phyloP scores from a whole-genome alignment of 768 basidiomycete species.

The Boletus rex-veris region DNA sequence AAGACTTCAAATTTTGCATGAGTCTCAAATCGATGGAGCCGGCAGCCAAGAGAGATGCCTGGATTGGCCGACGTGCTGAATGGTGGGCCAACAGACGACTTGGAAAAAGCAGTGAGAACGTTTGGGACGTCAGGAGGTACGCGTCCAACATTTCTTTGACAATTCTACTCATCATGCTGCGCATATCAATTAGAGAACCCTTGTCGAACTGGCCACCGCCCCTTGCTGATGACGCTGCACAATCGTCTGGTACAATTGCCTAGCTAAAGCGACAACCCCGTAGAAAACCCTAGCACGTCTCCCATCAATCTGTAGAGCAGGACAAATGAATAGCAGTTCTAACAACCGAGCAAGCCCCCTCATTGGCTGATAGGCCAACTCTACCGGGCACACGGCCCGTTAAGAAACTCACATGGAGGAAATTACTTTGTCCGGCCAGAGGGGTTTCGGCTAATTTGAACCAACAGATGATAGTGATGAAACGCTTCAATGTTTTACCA shows the following conservation, averaged over 20 bases:
- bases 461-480: no score
- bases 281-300: no score
- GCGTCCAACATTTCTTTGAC: slow-evolving; percentile 26
- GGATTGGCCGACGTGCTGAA: slow-evolving; percentile 84
- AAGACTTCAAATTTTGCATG: slow-evolving; percentile 96
- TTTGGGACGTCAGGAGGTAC: slow-evolving; percentile 88
- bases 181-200: slow-evolving; percentile 14
- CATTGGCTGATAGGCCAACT: no score
- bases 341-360: no score
- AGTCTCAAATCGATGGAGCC: slow-evolving; percentile 73
- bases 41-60: slow-evolving; percentile 74
- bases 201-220: slow-evolving; percentile 29
- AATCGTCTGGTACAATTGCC: slow-evolving; percentile 22
- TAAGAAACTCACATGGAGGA: not conserved
- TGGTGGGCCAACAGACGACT: slow-evolving; percentile 88
- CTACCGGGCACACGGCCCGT: no score
- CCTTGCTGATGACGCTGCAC: slow-evolving; percentile 19
- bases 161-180: not conserved
- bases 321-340: no score
- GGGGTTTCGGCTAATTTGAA: no score
- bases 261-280: slow-evolving; percentile 2
- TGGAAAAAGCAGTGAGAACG: slow-evolving; percentile 84
- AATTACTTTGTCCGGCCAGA: no score
- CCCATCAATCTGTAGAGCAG: no score
- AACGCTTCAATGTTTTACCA: no score